These are phyloP conservation scores for Daldinia grandis DNA, from an alignment of 495 filamentous ascomycete species.

Conservation along the genomic window DNA sequence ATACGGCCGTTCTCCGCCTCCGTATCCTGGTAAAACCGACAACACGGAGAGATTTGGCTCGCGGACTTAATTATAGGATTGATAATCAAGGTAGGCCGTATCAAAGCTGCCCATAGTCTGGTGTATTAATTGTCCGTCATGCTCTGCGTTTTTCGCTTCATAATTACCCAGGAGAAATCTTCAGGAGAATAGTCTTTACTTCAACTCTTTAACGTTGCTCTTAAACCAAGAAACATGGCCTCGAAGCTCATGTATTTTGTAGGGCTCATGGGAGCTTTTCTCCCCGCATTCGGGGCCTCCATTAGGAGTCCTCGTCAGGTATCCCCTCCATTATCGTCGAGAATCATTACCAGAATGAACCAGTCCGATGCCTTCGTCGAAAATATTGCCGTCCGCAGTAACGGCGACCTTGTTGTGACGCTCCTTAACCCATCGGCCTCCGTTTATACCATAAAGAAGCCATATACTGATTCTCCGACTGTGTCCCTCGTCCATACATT, in stretches of 20 bases:
- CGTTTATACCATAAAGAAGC: constrained; percentile 20
- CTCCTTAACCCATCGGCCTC: constrained; percentile 26
- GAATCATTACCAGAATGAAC: background rate
- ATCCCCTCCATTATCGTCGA: background rate
- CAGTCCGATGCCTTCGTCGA: constrained; percentile 34
- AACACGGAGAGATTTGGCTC: background rate
- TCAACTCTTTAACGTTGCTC: background rate
- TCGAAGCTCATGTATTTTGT: background rate
- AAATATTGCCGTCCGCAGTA: constrained; percentile 51
- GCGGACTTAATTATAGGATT: background rate
- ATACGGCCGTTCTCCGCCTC: background rate
- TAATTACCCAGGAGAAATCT: background rate
- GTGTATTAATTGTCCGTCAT: background rate
- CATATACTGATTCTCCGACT: constrained; percentile 24
- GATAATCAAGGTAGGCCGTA: background rate
- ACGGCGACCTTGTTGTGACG: constrained; percentile 50
- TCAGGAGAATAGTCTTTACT: background rate
- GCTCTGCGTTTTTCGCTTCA: background rate
- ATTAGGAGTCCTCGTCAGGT: background rate
- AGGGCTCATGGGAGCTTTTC: background rate
- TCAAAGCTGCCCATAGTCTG: background rate
- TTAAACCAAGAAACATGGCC: background rate
- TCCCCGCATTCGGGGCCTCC: background rate
- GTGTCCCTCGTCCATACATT: constrained; percentile 34
- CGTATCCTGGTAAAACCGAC: background rate